Evolutionary conservation across 257 asterid species (phyloP).

Genomic region (Solanum lycopersicoides): DNA sequence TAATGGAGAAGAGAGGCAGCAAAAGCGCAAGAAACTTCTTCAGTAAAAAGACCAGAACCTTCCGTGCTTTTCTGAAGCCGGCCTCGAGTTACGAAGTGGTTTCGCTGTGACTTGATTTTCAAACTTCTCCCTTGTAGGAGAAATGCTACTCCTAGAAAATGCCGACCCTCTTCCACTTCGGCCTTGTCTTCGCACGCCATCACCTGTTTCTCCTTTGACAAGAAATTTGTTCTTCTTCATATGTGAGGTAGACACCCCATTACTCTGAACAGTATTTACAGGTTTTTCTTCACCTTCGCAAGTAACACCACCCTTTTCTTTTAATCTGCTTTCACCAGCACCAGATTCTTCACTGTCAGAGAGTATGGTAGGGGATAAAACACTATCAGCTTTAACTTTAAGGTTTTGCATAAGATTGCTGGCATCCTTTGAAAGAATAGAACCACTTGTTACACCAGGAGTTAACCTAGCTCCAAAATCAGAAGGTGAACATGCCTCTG

Average conservation of each 20-base stretch:
- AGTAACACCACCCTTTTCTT: constrained; percentile 44
- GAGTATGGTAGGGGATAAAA: constrained; percentile 66
- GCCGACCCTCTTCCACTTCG: constrained; percentile 79
- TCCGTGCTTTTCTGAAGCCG: constrained; percentile 69
- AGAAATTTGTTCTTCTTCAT: constrained; percentile 53
- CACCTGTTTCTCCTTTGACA: constrained; percentile 64
- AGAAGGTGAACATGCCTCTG: constrained; percentile 79
- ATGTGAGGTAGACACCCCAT: constrained; percentile 38
- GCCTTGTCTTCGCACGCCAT: constrained; percentile 87
- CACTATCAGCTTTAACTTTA: constrained; percentile 49
- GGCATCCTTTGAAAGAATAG: constrained; percentile 46
- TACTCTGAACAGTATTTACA: constrained; percentile 38
- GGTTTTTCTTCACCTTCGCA: constrained; percentile 52
- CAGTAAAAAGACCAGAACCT: constrained; percentile 40
- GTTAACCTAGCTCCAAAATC: constrained; percentile 62
- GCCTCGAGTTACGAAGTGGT: constrained; percentile 61
- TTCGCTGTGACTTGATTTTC: constrained; percentile 51
- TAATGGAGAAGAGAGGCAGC: background rate
- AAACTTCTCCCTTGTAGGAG: constrained; percentile 66
- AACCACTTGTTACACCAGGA: constrained; percentile 41
- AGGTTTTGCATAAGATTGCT: constrained; percentile 37
- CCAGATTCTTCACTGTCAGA: constrained; percentile 95
- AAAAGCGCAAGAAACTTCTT: background rate
- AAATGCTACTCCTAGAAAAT: constrained; percentile 73
- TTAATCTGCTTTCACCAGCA: constrained; percentile 58